These are phyloP conservation scores for Gossypium rotundifolium DNA, from an alignment of 345 rosid species.

Conservation along the genomic window DNA sequence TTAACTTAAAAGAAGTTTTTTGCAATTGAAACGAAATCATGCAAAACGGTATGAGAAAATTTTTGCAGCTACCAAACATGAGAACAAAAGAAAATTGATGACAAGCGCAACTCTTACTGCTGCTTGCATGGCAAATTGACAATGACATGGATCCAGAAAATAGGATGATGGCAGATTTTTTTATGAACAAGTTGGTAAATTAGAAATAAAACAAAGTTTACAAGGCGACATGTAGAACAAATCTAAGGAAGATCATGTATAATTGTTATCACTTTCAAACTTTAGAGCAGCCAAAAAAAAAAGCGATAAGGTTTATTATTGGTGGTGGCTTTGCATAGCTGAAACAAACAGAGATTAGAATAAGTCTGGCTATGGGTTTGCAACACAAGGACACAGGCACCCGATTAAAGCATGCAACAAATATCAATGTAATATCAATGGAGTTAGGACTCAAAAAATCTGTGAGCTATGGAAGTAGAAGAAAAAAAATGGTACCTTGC, in stretches of 20 bases:
- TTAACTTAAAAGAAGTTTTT: neutral
- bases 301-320: neutral
- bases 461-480: neutral
- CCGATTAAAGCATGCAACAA: neutral
- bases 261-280: neutral
- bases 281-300: neutral
- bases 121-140: constrained; percentile 16
- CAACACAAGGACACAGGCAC: neutral
- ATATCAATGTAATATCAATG: neutral
- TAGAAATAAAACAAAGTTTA: too few species aligned
- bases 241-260: neutral
- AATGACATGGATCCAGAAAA: constrained; percentile 15
- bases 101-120: constrained; percentile 6
- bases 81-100: neutral
- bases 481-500: constrained; percentile 43
- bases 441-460: constrained; percentile 4
- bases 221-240: neutral
- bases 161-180: neutral
- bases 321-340: neutral
- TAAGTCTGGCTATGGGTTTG: neutral
- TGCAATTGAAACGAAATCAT: neutral
- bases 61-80: neutral
- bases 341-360: neutral
- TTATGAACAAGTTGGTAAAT: too few species aligned
- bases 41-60: neutral